A percentile compares a stretch with the other conserved stretches of the same genome.
phyloP scores from a whole-genome alignment of 257 asterid species.

The Hygrophila difformis region DNA sequence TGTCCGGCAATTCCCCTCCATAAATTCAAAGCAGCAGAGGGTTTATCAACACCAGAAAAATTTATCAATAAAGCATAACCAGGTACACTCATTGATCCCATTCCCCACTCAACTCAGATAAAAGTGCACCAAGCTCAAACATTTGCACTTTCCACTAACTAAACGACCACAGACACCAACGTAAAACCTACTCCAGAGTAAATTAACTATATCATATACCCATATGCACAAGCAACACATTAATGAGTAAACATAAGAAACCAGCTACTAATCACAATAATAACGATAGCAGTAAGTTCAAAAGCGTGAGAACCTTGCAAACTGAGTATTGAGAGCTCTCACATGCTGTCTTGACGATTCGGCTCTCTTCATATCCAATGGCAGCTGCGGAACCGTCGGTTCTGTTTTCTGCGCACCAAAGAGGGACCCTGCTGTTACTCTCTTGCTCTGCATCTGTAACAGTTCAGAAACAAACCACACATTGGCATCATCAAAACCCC shows the following conservation, averaged over 20 bases:
- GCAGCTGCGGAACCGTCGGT: constrained; percentile 34
- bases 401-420: constrained; percentile 44
- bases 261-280: background rate
- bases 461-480: background rate
- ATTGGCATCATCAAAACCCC: no score
- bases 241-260: background rate
- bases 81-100: background rate
- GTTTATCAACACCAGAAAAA: background rate
- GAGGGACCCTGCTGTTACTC: constrained; percentile 42
- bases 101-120: background rate
- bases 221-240: background rate
- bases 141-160: constrained; percentile 6
- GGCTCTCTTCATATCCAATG: constrained; percentile 64
- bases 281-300: background rate
- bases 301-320: constrained; percentile 55
- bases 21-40: no score
- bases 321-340: constrained; percentile 90
- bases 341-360: constrained; percentile 86
- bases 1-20: no score
- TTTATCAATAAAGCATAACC: constrained; percentile 3
- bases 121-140: constrained; percentile 2
- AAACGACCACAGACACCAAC: no score
- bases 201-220: background rate
- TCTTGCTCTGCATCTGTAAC: constrained; percentile 57
- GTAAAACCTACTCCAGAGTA: background rate